These are phyloP conservation scores for Bipolaris zeicola DNA, from an alignment of 2,329 filamentous ascomycete genomes.

Conservation along the genomic window DNA sequence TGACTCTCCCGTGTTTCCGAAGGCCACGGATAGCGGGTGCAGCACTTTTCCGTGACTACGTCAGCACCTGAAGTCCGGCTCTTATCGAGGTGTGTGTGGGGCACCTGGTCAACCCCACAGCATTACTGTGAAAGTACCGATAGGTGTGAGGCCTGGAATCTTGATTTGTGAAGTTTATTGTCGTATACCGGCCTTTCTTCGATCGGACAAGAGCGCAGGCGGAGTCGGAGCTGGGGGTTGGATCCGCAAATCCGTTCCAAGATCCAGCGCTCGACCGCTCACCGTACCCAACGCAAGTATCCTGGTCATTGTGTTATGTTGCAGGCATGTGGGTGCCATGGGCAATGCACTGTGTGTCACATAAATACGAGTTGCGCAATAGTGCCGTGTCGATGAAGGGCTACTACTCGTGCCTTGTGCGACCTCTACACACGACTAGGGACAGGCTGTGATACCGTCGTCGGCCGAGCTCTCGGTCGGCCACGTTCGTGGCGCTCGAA, in stretches of 20 bases:
- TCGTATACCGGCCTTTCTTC: background rate
- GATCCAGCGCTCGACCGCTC: background rate
- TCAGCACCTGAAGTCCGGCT: background rate
- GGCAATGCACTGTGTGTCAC: background rate
- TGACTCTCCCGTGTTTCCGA: background rate
- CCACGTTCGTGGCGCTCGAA: background rate
- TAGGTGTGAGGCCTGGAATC: background rate
- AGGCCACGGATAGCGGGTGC: background rate
- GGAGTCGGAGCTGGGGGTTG: background rate
- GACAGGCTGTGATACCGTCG: background rate
- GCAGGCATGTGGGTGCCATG: background rate
- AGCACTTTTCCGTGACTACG: background rate
- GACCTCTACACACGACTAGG: background rate
- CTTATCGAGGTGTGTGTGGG: background rate
- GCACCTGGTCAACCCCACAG: no score
- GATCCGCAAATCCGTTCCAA: background rate
- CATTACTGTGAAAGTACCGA: no score
- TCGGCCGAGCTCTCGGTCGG: slow-evolving; percentile 5
- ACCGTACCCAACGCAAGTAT: background rate
- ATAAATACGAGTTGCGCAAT: background rate
- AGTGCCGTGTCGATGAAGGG: background rate
- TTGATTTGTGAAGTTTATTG: background rate
- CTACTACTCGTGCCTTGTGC: background rate
- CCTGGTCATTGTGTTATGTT: background rate
- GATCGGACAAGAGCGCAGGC: background rate